Conservation (phyloP, 78 protist genomes). For the Dictyostelium brefeldianum region DNA sequence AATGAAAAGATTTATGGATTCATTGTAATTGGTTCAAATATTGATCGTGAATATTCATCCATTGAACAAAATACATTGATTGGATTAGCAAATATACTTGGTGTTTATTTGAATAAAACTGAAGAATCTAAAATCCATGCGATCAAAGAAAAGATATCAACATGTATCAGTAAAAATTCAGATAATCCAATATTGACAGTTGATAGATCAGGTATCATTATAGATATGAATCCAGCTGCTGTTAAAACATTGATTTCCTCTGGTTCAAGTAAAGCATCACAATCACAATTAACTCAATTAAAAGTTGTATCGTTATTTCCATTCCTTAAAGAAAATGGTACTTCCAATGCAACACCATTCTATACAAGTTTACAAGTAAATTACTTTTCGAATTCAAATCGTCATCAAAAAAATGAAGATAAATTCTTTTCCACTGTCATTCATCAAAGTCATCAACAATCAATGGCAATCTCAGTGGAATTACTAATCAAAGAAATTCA, state of each 20-base stretch:
- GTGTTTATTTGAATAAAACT: not conserved
- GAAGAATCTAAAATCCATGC: not conserved
- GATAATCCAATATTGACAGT: constrained; percentile 12
- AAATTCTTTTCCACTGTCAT: constrained; percentile 4
- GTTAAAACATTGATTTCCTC: not conserved
- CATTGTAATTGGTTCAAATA: not conserved
- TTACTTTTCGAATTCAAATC: not conserved
- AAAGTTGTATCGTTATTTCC: constrained; percentile 22
- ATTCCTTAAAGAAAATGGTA: not conserved
- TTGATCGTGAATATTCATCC: constrained; percentile 13
- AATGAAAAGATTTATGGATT: constrained; percentile 16
- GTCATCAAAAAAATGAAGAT: not conserved
- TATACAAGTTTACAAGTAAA: not conserved
- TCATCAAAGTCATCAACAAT: not conserved
- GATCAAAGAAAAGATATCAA: constrained; percentile 3
- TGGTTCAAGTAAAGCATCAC: not conserved
- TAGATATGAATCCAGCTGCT: constrained; percentile 31
- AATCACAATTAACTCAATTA: constrained; percentile 1
- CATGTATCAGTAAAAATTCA: not conserved
- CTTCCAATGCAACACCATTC: not conserved
- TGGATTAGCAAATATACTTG: constrained; percentile 9
- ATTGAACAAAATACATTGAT: constrained; percentile 39
- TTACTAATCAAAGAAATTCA: constrained; percentile 24
- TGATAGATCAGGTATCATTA: not conserved
- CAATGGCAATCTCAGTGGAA: not conserved